These are phyloP conservation scores for Pseudocercospora macadamiae DNA, from an alignment of 2,329 filamentous ascomycete genomes.

Conservation along the genomic window DNA sequence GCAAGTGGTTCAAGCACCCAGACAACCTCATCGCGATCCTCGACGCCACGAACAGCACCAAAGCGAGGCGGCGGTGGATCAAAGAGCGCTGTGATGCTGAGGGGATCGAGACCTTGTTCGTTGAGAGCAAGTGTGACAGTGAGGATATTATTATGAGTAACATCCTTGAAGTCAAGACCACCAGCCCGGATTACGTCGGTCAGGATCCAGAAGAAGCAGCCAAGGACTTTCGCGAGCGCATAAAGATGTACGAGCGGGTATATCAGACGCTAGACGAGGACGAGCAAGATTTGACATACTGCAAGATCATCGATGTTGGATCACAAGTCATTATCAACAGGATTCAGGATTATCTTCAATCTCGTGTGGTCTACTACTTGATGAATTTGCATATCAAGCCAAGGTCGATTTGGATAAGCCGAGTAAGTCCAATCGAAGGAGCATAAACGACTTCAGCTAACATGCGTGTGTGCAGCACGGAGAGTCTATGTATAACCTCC, in stretches of 20 bases:
- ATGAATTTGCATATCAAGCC: constrained; percentile 99
- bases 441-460: constrained; percentile 5
- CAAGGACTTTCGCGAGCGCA: constrained; percentile 88
- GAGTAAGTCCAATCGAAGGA: constrained; percentile 43
- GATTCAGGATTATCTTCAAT: constrained; percentile 95
- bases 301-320: constrained; percentile 96
- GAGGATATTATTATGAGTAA: constrained; percentile 98
- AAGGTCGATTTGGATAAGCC: constrained; percentile 92
- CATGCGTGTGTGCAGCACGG: constrained; percentile 67
- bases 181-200: constrained; percentile 89
- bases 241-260: constrained; percentile 95
- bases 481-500: constrained; percentile 89
- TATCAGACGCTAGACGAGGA: constrained; percentile 92
- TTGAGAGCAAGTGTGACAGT: constrained; percentile 96
- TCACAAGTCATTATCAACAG: constrained; percentile 97
- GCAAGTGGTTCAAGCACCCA: constrained; percentile 80
- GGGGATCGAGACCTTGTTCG: constrained; percentile 83
- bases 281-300: constrained; percentile 85
- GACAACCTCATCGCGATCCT: constrained; percentile 88
- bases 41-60: constrained; percentile 96
- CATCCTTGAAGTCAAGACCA: constrained; percentile 89
- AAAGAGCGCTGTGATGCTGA: constrained; percentile 74
- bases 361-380: constrained; percentile 93
- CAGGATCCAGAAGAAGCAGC: constrained; percentile 93
- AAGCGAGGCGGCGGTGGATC: constrained; percentile 87